Conservation (phyloP, 495 filamentous ascomycete genomes). For the Trichoderma virens region DNA sequence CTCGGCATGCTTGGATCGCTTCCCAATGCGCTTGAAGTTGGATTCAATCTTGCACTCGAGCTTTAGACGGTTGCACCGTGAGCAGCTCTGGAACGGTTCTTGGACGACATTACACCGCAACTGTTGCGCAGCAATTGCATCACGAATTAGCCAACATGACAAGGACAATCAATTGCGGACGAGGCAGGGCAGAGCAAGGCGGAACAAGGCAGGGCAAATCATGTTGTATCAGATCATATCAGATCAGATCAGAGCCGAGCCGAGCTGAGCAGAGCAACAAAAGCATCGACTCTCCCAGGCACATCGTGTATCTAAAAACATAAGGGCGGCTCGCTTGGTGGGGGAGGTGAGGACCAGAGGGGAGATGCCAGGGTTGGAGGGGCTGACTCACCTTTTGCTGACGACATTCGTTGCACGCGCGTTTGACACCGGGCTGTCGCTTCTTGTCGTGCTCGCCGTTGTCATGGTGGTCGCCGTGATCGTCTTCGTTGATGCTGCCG, state of each 20-base stretch:
- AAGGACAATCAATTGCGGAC: neutral
- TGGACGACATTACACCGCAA: constrained; percentile 86
- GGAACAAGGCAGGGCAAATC: neutral
- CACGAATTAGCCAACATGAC: constrained; percentile 6
- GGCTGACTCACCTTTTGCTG: constrained; percentile 74
- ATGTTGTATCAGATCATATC: constrained; percentile 6
- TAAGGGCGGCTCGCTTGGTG: too few species aligned
- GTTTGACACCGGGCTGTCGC: constrained; percentile 68
- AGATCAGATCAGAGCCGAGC: too few species aligned
- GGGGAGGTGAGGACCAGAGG: neutral
- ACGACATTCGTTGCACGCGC: constrained; percentile 90
- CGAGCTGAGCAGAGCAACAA: neutral
- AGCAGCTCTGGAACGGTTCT: constrained; percentile 74
- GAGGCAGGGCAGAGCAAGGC: neutral
- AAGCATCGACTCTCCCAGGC: constrained; percentile 9
- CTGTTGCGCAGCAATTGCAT: constrained; percentile 30
- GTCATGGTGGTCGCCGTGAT: constrained; percentile 46
- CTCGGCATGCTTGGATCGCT: constrained; percentile 83
- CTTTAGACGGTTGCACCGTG: constrained; percentile 74
- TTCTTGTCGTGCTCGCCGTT: constrained; percentile 51
- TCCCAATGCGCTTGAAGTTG: constrained; percentile 88
- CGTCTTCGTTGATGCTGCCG: constrained; percentile 57
- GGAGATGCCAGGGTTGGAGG: constrained; percentile 12
- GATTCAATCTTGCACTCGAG: constrained; percentile 89
- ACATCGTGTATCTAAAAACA: too few species aligned